A percentile compares a stretch with the other conserved stretches of the same genome.
Conservation (phyloP, 352 stramenopile species). For the Globisporangium heterothallicum region DNA sequence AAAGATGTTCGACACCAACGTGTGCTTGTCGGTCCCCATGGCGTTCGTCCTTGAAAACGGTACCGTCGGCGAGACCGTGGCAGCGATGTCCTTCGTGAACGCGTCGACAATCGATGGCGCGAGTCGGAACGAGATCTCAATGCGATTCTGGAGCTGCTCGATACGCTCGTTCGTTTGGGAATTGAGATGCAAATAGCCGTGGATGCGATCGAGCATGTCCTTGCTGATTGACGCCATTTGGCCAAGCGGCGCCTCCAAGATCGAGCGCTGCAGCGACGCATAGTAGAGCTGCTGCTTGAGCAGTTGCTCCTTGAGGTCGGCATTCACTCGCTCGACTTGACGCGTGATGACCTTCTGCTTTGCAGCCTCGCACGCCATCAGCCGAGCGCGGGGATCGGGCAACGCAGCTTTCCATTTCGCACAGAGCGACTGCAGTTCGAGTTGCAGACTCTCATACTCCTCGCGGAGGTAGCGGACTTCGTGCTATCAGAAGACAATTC, state of each 20-base stretch:
- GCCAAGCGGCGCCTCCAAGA: slow-evolving; percentile 40
- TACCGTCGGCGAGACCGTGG: slow-evolving; percentile 21
- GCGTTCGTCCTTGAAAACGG: slow-evolving; percentile 39
- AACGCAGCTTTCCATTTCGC: slow-evolving; percentile 37
- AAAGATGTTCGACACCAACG: slow-evolving; percentile 50
- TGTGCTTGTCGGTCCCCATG: slow-evolving; percentile 17
- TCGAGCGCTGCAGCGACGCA: slow-evolving; percentile 35
- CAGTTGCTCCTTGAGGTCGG: slow-evolving; percentile 38
- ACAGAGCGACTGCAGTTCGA: slow-evolving; percentile 28
- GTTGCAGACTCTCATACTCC: slow-evolving; percentile 28
- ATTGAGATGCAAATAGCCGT: slow-evolving; percentile 26
- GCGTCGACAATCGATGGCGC: slow-evolving; percentile 26
- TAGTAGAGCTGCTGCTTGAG: slow-evolving; percentile 56
- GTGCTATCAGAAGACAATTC: slow-evolving; percentile 37
- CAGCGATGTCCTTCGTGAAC: slow-evolving; percentile 34
- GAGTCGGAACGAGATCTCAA: slow-evolving; percentile 23
- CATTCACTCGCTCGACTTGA: slow-evolving; percentile 43
- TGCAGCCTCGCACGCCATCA: slow-evolving; percentile 42
- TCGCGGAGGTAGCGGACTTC: slow-evolving; percentile 41
- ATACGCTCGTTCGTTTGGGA: slow-evolving; percentile 13
- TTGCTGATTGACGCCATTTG: slow-evolving; percentile 22
- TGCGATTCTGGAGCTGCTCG: slow-evolving; percentile 25
- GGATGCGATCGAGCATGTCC: slow-evolving; percentile 38
- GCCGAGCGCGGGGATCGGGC: slow-evolving; percentile 25
- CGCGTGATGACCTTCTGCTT: slow-evolving; percentile 41